Evolutionary conservation across 192 early-diverging fungal species (phyloP), one percentile per base, ranked within the genome.

Genomic region (Coemansia sp.): DNA sequence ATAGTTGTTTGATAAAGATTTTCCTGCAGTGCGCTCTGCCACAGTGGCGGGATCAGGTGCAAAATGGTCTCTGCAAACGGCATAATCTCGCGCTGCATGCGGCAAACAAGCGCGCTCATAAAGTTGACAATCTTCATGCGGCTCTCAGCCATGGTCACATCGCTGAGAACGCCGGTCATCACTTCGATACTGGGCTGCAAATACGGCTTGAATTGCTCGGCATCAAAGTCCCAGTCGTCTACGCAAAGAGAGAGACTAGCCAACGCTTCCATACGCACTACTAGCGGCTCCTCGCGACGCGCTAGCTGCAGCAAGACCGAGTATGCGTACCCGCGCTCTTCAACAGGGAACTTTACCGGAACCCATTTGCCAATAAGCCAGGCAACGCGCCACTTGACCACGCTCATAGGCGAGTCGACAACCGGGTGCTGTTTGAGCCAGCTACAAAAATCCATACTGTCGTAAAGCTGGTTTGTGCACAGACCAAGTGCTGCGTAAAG

Each of bases 161-260:
- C 87, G 6, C 75, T 71, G 33, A 96, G 76, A 35, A 95, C 58
- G 2, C 65, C 56, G 4, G 86, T 83, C n/a, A 94, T 75, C 20
- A 85, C 57, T 28, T 83, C 66, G 38, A 96, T 81, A 37, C 86
- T 76, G 8, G 66, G 81, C 36, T 88, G 87, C 41, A 94, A 66
- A 73, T 86, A 95, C 2, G 91, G 89, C 32, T 77, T 64, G 65
- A 95, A 95, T 28, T 79, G 75, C 0, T 75, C 73, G 7, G 88
- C 68, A 32, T 93, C 91, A 83, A 96, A 96, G 64, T 95, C 93
- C 92, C 92, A 94, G 67, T 96, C 94, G 61, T 94, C 94, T 33
- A 98, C 81, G 41, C 90, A 89, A 34, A 65, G 69, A 51, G 84
- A 67, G 4, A 96, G 72, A 38, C 88, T 88, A 6, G 87, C 73